phyloP scores from a whole-genome alignment of 2,329 filamentous ascomycete genomes.

The Fusarium sp. region DNA sequence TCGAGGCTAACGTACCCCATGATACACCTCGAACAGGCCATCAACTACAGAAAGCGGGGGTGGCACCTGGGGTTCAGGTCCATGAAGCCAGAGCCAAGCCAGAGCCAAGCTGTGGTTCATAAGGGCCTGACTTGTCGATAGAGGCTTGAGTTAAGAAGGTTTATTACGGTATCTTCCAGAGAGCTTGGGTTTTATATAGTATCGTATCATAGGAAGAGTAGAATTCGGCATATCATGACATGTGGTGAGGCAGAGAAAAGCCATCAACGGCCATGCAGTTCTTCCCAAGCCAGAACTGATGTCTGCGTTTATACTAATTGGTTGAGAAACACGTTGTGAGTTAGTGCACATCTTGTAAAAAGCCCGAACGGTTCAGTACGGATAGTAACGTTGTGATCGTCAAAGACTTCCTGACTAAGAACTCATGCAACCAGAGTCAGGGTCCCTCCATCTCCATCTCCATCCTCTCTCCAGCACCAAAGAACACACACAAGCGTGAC shows the following conservation, averaged over 20 bases:
- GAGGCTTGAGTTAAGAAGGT: neutral
- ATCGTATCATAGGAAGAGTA: neutral
- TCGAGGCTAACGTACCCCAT: constrained; percentile 27
- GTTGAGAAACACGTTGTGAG: constrained; percentile 2
- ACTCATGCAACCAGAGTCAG: constrained; percentile 28
- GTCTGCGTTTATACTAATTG: constrained; percentile 19
- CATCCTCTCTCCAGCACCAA: constrained; percentile 2
- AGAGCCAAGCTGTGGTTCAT: neutral
- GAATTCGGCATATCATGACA: neutral
- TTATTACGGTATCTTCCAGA: too few species aligned
- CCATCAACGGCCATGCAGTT: constrained; percentile 15
- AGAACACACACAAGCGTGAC: constrained; percentile 2
- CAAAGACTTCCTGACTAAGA: constrained; percentile 26
- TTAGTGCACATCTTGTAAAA: constrained; percentile 7
- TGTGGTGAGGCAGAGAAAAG: constrained; percentile 1
- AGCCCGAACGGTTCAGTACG: constrained; percentile 3
- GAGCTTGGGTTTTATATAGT: neutral
- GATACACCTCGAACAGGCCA: constrained; percentile 24
- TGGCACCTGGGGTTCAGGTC: constrained; percentile 30
- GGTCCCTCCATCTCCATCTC: constrained; percentile 24
- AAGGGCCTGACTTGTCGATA: neutral
- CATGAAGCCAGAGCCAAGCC: constrained; percentile 27
- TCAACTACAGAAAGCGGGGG: constrained; percentile 31
- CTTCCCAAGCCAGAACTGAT: constrained; percentile 7
- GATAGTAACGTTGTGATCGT: constrained; percentile 14